Conservation (phyloP, 495 filamentous ascomycete species). For the Podospora pseudoanserina region DNA sequence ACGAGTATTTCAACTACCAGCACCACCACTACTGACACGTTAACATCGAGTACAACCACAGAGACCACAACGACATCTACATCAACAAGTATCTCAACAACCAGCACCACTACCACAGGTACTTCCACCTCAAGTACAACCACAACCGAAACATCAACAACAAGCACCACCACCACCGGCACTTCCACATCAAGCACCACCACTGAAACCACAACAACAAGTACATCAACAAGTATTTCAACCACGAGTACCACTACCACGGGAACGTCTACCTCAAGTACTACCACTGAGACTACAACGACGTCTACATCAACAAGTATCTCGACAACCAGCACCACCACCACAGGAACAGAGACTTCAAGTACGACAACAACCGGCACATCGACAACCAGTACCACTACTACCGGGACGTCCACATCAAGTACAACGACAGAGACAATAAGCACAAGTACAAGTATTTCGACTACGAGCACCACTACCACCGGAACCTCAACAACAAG, state of each 20-base stretch:
- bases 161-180: neutral
- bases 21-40: neutral
- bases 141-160: neutral
- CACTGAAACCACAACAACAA: neutral
- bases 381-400: neutral
- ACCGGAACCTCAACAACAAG: neutral
- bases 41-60: neutral
- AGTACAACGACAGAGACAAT: neutral
- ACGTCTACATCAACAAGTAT: neutral
- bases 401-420: neutral
- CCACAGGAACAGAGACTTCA: neutral
- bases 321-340: neutral
- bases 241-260: neutral
- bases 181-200: neutral
- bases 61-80: neutral
- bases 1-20: neutral
- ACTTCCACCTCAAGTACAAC: neutral
- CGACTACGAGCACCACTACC: neutral
- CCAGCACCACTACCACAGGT: neutral
- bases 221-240: neutral
- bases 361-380: constrained; percentile 1
- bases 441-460: neutral
- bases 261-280: neutral
- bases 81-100: neutral
- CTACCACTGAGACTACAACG: neutral